Evolutionary conservation across 306 rosid genomes (phyloP).

Genomic region (Sechiopsis laciniata): DNA sequence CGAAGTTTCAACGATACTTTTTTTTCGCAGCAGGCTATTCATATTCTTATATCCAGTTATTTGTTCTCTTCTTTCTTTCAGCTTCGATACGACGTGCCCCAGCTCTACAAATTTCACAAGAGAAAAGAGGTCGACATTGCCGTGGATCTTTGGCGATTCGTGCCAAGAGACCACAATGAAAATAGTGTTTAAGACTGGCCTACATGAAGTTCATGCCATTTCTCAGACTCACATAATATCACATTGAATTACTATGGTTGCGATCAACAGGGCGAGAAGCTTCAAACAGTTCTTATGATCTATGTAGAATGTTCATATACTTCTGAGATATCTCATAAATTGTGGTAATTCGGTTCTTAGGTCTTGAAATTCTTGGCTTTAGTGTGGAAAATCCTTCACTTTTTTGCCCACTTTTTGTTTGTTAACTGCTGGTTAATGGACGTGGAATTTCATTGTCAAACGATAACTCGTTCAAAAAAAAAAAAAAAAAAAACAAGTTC

Average conservation of each 20-base stretch:
- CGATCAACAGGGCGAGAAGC: not conserved
- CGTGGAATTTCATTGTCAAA: too few relatives aligned
- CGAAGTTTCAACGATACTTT: not conserved
- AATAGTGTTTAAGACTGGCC: not conserved
- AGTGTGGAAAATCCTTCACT: not conserved
- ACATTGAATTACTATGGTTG: not conserved
- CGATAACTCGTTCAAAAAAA: too few relatives aligned
- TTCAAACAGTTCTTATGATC: not conserved
- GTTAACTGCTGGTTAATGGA: too few relatives aligned
- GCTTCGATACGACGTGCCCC: conserved; percentile 75
- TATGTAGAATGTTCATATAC: not conserved
- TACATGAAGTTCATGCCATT: not conserved
- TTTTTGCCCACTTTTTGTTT: not conserved
- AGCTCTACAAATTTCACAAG: conserved; percentile 83
- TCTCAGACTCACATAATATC: not conserved
- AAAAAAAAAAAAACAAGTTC: not conserved
- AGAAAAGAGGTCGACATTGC: conserved; percentile 79
- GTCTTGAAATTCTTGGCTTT: not conserved
- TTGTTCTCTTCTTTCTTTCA: conserved; percentile 33
- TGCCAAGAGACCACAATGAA: conserved; percentile 36
- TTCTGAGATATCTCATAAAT: not conserved
- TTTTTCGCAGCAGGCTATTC: not conserved
- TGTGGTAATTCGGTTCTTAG: not conserved
- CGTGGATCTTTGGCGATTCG: conserved; percentile 89
- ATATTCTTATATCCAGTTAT: conserved; percentile 2